Percentiles rank a stretch among this genome's conserved stretches.
Conservation (phyloP, 163 green algal genomes). For the Scenedesmus sp. region DNA sequence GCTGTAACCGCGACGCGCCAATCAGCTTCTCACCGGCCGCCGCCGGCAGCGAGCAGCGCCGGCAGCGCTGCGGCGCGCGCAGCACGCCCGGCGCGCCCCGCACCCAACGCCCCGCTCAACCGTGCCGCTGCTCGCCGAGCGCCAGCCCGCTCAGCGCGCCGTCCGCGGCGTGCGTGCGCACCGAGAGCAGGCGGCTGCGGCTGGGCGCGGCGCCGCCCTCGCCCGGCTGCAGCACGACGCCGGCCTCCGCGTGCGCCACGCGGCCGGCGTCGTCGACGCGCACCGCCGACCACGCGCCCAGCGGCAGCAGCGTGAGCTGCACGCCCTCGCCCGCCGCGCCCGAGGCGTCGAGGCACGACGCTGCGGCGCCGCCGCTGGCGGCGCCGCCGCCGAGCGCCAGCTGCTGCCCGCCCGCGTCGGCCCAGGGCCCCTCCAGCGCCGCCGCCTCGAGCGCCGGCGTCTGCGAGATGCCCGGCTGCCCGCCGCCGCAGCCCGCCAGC, state of each 20-base stretch:
- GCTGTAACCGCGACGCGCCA: constrained; percentile 9
- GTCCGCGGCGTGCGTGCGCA: no score
- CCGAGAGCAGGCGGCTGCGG: no score
- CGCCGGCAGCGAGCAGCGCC: not conserved
- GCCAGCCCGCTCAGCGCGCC: no score
- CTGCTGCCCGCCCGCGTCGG: not conserved
- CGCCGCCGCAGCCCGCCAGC: constrained; percentile 57
- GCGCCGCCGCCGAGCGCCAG: not conserved
- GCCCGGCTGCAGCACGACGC: not conserved
- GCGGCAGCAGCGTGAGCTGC: constrained; percentile 11
- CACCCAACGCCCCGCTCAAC: no score
- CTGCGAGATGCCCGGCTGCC: constrained; percentile 7
- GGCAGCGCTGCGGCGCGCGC: not conserved
- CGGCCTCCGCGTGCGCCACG: constrained; percentile 19
- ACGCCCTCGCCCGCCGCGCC: not conserved
- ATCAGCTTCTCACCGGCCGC: not conserved
- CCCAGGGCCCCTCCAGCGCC: constrained; percentile 8
- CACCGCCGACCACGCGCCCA: constrained; percentile 34
- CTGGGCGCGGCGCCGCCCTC: no score
- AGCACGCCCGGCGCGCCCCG: not conserved
- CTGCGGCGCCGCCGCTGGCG: no score
- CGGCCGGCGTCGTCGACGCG: not conserved
- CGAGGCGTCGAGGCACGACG: not conserved
- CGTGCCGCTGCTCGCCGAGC: no score
- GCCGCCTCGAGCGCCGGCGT: not conserved